Base-by-base conservation (phyloP, 2,329 filamentous ascomycete genomes). In the Aplosporella prunicola region DNA sequence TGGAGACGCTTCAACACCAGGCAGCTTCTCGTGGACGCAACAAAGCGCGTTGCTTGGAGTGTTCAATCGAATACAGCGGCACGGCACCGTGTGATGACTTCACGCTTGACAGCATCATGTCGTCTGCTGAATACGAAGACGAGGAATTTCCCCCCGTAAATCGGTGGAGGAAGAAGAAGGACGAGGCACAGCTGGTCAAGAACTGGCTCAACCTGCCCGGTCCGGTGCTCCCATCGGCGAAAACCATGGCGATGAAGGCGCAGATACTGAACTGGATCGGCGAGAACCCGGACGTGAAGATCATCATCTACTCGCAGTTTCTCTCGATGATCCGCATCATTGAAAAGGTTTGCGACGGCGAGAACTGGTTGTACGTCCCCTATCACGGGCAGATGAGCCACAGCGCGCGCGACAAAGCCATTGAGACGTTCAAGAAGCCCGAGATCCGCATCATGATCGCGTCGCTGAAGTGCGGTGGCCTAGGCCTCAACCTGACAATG, bases 221-320 rank as follows among this genome's bases (percentile, higher is more conserved):
- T 1, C 44, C 49, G 1, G 48, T 69, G 0, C 45, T 68, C 4
- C 62, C 66, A 0, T 64, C 58, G 1, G 57, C 65, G 0, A 69
- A 69, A 45, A 69, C 64, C 0, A 46, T 62, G 7, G 66, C 64
- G 0, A 47, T 64, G 49, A 69, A 68, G 36, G 56, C 60, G 0
- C 63, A 67, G 39, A 52, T 69, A 9, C 41, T 67, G 20, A 61
- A 63, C 17, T 69, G 65, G 66, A 30, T 60, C 1, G 40, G 55
- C 1, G 59, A 69, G 9, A 63, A 68, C 4, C 58, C 61, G 0
- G 35, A 58, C 0, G 64, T 65, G 26, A 80, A 80, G 52, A 66
- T 78, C 30, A 72, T 72, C 40, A 55, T 80, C 30, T 80, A 77
- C 45, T 73, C 69, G 0, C 73, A 80, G 45, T 80, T 75, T 42